Conservation (phyloP, 805 yeast species). For the Ogataea chonburiensis region DNA sequence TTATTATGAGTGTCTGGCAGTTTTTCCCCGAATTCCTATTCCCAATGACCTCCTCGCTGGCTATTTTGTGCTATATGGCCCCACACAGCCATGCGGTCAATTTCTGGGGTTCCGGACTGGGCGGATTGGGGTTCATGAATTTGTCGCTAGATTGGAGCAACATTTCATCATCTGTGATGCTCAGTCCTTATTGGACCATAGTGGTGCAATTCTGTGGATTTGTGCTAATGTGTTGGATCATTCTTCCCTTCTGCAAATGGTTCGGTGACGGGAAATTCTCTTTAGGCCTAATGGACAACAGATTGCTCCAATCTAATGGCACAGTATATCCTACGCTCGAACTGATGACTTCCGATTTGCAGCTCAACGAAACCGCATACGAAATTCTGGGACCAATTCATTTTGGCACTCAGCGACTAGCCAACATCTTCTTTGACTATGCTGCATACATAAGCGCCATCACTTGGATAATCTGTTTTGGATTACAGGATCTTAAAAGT, state of each 20-base stretch:
- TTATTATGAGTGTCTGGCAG: conserved; percentile 43
- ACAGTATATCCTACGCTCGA: conserved; percentile 41
- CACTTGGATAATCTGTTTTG: conserved; percentile 40
- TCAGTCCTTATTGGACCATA: conserved; percentile 52
- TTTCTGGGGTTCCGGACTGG: conserved; percentile 52
- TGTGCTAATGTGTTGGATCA: conserved; percentile 46
- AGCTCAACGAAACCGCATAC: conserved; percentile 46
- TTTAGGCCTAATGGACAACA: conserved; percentile 48
- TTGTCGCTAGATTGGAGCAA: conserved; percentile 53
- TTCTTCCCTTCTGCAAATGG: conserved; percentile 49
- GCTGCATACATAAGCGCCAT: conserved; percentile 51
- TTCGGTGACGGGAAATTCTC: conserved; percentile 29
- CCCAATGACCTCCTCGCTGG: conserved; percentile 49
- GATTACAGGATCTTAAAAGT: conserved; percentile 23
- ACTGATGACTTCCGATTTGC: conserved; percentile 39
- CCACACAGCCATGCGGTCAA: conserved; percentile 41
- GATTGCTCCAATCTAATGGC: conserved; percentile 40
- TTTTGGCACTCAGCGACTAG: conserved; percentile 47
- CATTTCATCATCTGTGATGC: conserved; percentile 48
- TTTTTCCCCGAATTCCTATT: conserved; percentile 48
- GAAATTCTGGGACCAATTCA: conserved; percentile 44
- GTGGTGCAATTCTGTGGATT: conserved; percentile 48
- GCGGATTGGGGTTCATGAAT: conserved; percentile 51
- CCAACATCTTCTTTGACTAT: conserved; percentile 53
- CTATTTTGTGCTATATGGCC: conserved; percentile 49